phyloP scores from a whole-genome alignment of 2,329 filamentous ascomycete genomes.

The Paraphoma chrysanthemicola region DNA sequence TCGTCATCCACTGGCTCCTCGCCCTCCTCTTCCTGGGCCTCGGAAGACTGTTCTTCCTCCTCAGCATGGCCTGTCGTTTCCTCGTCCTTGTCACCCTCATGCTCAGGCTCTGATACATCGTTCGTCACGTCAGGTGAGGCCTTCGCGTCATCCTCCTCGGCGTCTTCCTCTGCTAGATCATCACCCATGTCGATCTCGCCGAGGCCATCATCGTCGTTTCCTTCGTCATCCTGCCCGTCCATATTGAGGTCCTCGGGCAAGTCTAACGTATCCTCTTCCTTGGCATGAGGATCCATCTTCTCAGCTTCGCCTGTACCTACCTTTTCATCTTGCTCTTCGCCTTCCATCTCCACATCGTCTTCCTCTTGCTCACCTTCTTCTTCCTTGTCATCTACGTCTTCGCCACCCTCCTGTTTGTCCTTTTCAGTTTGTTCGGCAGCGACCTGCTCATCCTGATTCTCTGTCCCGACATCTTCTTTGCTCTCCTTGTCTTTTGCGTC shows the following conservation, averaged over 20 bases:
- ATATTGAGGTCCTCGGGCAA: conserved; percentile 89
- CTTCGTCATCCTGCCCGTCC: conserved; percentile 68
- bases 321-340: conserved; percentile 67
- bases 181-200: conserved; percentile 47
- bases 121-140: conserved; percentile 40
- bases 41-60: conserved; percentile 52
- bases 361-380: conserved; percentile 64
- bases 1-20: conserved; percentile 56
- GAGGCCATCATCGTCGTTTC: conserved; percentile 59
- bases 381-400: conserved; percentile 68
- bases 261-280: conserved; percentile 82
- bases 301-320: conserved; percentile 72
- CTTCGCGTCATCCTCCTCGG: conserved; percentile 40
- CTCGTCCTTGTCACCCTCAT: conserved; percentile 42
- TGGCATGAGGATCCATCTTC: conserved; percentile 74
- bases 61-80: conserved; percentile 45
- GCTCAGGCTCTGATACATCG: conserved; percentile 42
- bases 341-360: conserved; percentile 59
- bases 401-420: conserved; percentile 56
- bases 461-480: conserved; percentile 61
- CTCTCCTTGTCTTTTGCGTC: conserved; percentile 83
- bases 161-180: conserved; percentile 41
- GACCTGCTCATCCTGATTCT: conserved; percentile 55
- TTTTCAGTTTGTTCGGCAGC: conserved; percentile 57
- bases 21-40: conserved; percentile 55